Percentiles rank a stretch among this genome's conserved stretches.
These are phyloP conservation scores for Pseudozyma hubeiensis DNA, from an alignment of 1,284 basidiomycete genomes.

Conservation along the genomic window DNA sequence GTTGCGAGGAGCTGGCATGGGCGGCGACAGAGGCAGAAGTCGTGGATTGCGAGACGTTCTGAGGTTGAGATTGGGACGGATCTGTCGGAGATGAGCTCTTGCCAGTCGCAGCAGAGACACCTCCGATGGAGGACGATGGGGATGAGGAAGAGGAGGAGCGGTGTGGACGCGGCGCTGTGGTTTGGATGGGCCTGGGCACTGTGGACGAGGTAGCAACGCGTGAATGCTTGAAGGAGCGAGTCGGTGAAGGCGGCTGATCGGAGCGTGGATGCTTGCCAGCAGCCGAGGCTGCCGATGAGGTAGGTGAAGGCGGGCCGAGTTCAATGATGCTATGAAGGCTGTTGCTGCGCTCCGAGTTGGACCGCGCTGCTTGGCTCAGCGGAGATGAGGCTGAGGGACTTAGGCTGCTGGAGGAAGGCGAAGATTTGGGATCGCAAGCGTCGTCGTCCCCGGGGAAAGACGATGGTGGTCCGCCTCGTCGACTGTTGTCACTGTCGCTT, in stretches of 20 bases:
- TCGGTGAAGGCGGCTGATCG: constrained; percentile 41
- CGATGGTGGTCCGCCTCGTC: constrained; percentile 5
- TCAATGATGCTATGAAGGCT: constrained; percentile 37
- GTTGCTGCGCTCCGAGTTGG: constrained; percentile 26
- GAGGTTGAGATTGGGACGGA: constrained; percentile 14
- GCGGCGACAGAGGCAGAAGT: constrained; percentile 10
- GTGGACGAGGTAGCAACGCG: constrained; percentile 16
- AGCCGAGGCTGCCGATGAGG: constrained; percentile 17
- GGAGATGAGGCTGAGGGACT: constrained; percentile 37
- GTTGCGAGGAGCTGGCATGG: constrained; percentile 35
- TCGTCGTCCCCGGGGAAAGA: constrained; percentile 38
- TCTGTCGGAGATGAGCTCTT: constrained; percentile 17
- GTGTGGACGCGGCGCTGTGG: constrained; percentile 4
- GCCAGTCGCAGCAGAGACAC: constrained; percentile 2
- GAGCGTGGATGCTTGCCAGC: constrained; percentile 35
- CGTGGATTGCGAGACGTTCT: constrained; percentile 19
- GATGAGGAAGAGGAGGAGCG: constrained; percentile 11
- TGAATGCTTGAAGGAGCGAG: constrained; percentile 35
- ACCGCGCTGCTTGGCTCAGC: constrained; percentile 25
- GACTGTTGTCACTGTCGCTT: constrained; percentile 10
- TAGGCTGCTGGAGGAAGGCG: constrained; percentile 25
- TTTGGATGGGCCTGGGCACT: constrained; percentile 2
- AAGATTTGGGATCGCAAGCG: constrained; percentile 45
- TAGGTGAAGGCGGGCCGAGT: constrained; percentile 13
- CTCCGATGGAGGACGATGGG: constrained; percentile 15